Evolutionary conservation across 768 basidiomycete species (phyloP), one percentile per base, ranked within the genome.

Genomic region (Boletus tomentosulus): DNA sequence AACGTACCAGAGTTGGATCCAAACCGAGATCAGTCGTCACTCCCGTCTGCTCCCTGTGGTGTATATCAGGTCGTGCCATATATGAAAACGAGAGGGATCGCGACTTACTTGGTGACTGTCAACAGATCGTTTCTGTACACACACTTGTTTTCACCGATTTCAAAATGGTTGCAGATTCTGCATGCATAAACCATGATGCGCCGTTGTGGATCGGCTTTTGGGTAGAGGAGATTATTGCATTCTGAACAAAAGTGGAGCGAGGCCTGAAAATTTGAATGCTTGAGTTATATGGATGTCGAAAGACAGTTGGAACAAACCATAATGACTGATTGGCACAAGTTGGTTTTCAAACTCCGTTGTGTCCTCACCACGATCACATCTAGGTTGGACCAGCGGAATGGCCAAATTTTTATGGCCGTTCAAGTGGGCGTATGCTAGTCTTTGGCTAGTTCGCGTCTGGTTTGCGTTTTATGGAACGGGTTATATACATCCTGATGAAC

Each of bases 201-300:
- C 45, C 93, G 85, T 57, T 86, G 79, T 52, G 83, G 84, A 72
- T 97, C 95, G 41, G 91, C 94, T 74, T 94, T 86, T 22, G 93
- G 93, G 69, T 96, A 95, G 49, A 97, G 78, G 28, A 97, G 80
- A 67, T 97, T 96, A 75, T 95, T 94, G 78, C 93, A 96, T 77
- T 96, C 93, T 37, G 84, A 86, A 64, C 93, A 96, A 72, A 96
- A 96, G 61, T 90, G 85, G 28, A 96, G 82, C 2, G 89, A 89
- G 11, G 90, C 85, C 89, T 92, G 54, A 1, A 19, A 38, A n/a
- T 19, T 38, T 19, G 38, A 15, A 27, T 3, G 33, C 54, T 48
- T 5, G 33, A 5, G 35, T 47, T 39, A 43, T 37, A 48, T 19
- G 27, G 30, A 27, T 55, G 46, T 42, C 48, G 24, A 35, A 30